A percentile compares a stretch with the other conserved stretches of the same genome.
Evolutionary conservation across 768 basidiomycete genomes (phyloP).

Genomic region (Tylopilus rubrobrunneus): DNA sequence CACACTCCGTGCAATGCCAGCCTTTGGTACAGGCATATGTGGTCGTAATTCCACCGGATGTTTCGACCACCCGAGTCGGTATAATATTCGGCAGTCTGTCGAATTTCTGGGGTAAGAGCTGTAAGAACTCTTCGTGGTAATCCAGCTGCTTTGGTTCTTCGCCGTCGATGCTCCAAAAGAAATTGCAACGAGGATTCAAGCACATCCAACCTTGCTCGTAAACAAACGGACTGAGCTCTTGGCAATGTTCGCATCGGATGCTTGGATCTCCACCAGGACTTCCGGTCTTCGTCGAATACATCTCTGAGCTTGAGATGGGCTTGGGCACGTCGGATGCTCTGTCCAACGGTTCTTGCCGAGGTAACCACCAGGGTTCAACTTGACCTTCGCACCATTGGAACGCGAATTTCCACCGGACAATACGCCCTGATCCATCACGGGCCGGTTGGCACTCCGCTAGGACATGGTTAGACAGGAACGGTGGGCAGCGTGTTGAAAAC

Average conservation of each 20-base stretch:
- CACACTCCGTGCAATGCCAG: conserved; percentile 65
- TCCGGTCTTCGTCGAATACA: neutral
- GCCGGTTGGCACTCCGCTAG: conserved; percentile 59
- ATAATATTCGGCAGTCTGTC: conserved; percentile 36
- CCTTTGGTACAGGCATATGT: conserved; percentile 58
- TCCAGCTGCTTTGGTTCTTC: conserved; percentile 35
- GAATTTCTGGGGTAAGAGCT: conserved; percentile 30
- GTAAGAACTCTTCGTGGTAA: conserved; percentile 49
- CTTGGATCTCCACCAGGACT: neutral
- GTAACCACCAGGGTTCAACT: conserved; percentile 51
- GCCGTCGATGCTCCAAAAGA: conserved; percentile 48
- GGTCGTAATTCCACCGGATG: conserved; percentile 41
- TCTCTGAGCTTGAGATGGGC: neutral
- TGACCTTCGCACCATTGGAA: conserved; percentile 83
- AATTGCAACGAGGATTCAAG: conserved; percentile 51
- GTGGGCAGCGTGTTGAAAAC: conserved; percentile 1
- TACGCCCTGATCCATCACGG: conserved; percentile 43
- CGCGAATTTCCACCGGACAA: conserved; percentile 78
- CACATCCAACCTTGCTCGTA: conserved; percentile 62
- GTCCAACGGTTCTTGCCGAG: neutral
- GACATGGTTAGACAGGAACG: conserved; percentile 12
- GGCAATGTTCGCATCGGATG: conserved; percentile 42
- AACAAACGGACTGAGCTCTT: conserved; percentile 43
- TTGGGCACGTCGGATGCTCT: neutral
- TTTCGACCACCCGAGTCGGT: conserved; percentile 32